A percentile compares a stretch with the other conserved stretches of the same genome.
Conservation (phyloP, 306 rosid genomes). For the Morella rubra region DNA sequence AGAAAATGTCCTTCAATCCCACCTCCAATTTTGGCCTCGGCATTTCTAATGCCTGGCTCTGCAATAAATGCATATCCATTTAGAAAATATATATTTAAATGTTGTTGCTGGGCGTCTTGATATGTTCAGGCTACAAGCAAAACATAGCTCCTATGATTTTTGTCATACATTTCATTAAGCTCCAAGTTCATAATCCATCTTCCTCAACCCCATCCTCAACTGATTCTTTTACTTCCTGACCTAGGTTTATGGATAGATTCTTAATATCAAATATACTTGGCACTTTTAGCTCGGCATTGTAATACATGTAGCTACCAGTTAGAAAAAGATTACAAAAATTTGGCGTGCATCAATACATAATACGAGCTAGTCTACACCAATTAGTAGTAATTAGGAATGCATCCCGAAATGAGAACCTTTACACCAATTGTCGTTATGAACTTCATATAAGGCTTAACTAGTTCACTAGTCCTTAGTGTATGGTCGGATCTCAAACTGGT, state of each 20-base stretch:
- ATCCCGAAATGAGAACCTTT: not conserved
- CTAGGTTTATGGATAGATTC: not conserved
- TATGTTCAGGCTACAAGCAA: slow-evolving; percentile 1
- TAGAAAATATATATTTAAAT: not conserved
- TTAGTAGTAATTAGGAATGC: not conserved
- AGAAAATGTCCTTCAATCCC: too few relatives aligned
- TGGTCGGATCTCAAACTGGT: too few relatives aligned
- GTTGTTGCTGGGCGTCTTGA: not conserved
- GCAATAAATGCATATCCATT: not conserved
- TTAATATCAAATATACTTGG: not conserved
- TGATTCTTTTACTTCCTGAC: not conserved
- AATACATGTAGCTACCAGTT: not conserved
- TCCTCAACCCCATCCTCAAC: not conserved
- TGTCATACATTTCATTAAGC: not conserved
- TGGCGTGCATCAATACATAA: not conserved
- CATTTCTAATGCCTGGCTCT: too few relatives aligned
- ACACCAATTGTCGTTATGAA: not conserved
- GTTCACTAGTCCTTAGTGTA: too few relatives aligned
- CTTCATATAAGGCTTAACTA: not conserved
- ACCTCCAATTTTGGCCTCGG: too few relatives aligned
- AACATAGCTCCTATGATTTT: not conserved
- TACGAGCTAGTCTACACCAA: not conserved
- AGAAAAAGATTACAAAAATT: not conserved
- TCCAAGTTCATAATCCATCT: not conserved
- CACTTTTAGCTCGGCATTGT: not conserved